Conservation (phyloP, 306 rosid genomes). For the Hippophae gyantsensis region DNA sequence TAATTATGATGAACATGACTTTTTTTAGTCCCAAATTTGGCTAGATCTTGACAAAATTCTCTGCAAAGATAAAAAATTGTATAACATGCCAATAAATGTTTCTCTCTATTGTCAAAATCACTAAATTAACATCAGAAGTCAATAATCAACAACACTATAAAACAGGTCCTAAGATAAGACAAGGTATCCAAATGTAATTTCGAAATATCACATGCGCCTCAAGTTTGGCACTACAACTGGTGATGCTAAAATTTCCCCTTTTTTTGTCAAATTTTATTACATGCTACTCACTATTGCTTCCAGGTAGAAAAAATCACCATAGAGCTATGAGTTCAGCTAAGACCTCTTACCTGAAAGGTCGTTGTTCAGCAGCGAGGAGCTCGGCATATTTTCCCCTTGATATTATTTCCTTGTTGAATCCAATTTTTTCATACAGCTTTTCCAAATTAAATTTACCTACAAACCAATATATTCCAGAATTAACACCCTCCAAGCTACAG, state of each 20-base stretch:
- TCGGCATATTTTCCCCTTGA: constrained; percentile 90
- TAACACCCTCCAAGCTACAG: neutral
- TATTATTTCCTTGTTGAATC: constrained; percentile 84
- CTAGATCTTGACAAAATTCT: too few relatives aligned
- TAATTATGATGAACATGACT: too few relatives aligned
- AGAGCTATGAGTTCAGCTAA: neutral
- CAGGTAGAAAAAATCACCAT: neutral
- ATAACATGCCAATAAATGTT: too few relatives aligned
- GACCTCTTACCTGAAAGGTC: constrained; percentile 62
- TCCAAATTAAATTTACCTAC: constrained; percentile 75
- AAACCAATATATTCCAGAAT: constrained; percentile 13
- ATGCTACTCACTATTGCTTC: neutral
- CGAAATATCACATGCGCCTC: too few relatives aligned
- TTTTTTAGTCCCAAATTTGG: too few relatives aligned
- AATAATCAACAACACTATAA: too few relatives aligned
- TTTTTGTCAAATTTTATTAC: neutral
- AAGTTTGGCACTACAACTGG: too few relatives aligned
- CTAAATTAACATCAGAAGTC: too few relatives aligned
- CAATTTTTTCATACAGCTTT: constrained; percentile 89
- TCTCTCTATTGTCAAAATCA: too few relatives aligned
- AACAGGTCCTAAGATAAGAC: too few relatives aligned
- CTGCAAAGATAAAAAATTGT: too few relatives aligned
- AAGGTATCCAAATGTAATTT: too few relatives aligned
- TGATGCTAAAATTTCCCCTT: neutral
- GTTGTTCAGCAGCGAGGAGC: constrained; percentile 82